Base-by-base conservation (phyloP, 2,329 filamentous ascomycete genomes). In the Sarocladium kiliense region DNA sequence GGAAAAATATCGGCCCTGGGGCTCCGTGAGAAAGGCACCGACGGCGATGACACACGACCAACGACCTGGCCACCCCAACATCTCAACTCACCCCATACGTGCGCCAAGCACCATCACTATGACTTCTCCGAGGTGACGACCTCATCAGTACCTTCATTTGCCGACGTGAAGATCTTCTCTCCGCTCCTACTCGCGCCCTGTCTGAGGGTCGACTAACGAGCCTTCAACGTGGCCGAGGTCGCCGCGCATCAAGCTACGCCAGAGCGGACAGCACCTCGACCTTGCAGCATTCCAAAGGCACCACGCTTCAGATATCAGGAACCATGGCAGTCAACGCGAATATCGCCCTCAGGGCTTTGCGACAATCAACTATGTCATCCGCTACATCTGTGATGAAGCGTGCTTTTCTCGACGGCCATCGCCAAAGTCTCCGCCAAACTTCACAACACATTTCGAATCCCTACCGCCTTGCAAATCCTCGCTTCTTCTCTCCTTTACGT, bases 291-390 rank as follows among this genome's bases (percentile, higher is more conserved):
- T n/a, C 30, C 7, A 32, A 12, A 32, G 30, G 30, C 6, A 7
- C 30, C 12, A 21, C 5, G 5, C 21, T 47, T 25, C 25, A 34
- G n/a, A 25, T 65, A 65, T 74, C 72, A 72, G 72, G 67, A 67
- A 6, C n/a, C 12, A 53, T 53, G 32, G 50, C 50, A 36, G 7
- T 14, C 6, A 39, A 21, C 50, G 34, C 19, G 11, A 53, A 53
- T 19, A 21, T 30, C 14, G 32, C 34, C n/a, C 21, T 41, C 19
- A 26, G 34, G 36, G 50, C 32, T 4, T 34, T 53, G 34, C 9
- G 50, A 16, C 50, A 53, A 19, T 12, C 34, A 34, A 18, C 30
- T 7, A 26, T 41, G 32, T n/a, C 54, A 6, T 36, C 27, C 11
- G 16, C 41, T 7, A 37, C 12, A 2, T 23, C 53, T 9, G 11